Percentiles rank a stretch among this genome's conserved stretches.
phyloP scores from a whole-genome alignment of 2,329 filamentous ascomycete species.

The Sphaerostilbella broomeana region DNA sequence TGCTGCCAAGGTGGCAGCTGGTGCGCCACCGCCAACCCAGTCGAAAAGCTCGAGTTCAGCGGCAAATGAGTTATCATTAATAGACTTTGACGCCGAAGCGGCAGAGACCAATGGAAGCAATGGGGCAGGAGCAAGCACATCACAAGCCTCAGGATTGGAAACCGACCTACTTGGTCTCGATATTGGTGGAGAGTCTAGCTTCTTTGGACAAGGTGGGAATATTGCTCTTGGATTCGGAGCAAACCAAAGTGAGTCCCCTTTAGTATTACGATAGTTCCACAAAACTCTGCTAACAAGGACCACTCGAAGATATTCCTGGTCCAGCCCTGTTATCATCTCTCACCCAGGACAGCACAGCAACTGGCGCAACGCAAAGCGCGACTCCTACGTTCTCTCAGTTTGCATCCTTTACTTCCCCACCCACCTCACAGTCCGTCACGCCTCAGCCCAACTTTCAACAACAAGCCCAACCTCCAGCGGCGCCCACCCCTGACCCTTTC shows the following conservation, averaged over 20 bases:
- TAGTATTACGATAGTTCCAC: too few relatives aligned
- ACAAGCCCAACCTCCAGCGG: slow-evolving; percentile 41
- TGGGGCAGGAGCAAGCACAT: slow-evolving; percentile 30
- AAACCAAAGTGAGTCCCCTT: slow-evolving; percentile 59
- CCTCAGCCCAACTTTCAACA: slow-evolving; percentile 45
- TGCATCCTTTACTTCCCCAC: slow-evolving; percentile 47
- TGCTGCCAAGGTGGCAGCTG: slow-evolving; percentile 75
- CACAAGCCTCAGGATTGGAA: slow-evolving; percentile 63
- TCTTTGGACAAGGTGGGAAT: slow-evolving; percentile 67
- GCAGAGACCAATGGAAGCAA: slow-evolving; percentile 47
- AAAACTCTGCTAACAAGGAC: too few relatives aligned
- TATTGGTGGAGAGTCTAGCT: slow-evolving; percentile 55
- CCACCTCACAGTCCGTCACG: slow-evolving; percentile 45
- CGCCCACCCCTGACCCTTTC: slow-evolving; percentile 46
- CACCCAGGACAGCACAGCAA: slow-evolving; percentile 54
- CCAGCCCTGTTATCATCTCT: slow-evolving; percentile 59
- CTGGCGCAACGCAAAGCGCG: slow-evolving; percentile 33
- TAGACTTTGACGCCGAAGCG: slow-evolving; percentile 73
- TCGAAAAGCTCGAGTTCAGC: slow-evolving; percentile 49
- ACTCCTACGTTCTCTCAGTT: slow-evolving; percentile 48
- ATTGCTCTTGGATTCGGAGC: slow-evolving; percentile 76
- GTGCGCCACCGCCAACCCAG: slow-evolving; percentile 51
- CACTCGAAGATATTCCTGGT: slow-evolving; percentile 51
- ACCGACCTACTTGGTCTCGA: slow-evolving; percentile 88
- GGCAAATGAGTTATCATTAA: slow-evolving; percentile 75